Conservation (phyloP, 257 asterid genomes). For the Datura wrightii region DNA sequence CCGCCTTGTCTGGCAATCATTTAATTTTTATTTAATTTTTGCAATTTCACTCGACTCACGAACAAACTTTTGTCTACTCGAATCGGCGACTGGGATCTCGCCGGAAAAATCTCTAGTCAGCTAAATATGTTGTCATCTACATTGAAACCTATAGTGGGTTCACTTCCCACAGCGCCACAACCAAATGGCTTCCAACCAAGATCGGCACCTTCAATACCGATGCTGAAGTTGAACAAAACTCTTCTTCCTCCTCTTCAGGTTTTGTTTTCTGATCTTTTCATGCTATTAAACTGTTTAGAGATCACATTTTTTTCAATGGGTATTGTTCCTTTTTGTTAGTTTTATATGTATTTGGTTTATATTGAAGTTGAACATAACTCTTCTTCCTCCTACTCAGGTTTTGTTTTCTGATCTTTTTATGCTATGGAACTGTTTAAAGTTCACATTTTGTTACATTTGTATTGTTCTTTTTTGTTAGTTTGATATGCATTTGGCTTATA, state of each 20-base stretch:
- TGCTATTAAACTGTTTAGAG: neutral
- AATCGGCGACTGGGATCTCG: slow-evolving; percentile 43
- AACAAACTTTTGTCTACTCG: neutral
- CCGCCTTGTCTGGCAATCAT: neutral
- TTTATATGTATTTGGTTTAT: neutral
- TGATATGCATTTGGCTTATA: neutral
- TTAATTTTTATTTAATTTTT: neutral
- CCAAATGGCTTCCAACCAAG: slow-evolving; percentile 37
- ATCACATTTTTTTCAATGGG: neutral
- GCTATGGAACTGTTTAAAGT: neutral
- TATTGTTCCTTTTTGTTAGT: neutral
- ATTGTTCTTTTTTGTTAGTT: neutral
- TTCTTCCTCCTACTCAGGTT: slow-evolving; percentile 41
- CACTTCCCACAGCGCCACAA: slow-evolving; percentile 40
- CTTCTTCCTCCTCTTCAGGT: slow-evolving; percentile 41
- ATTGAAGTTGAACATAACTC: slow-evolving; percentile 17
- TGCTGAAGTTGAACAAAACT: slow-evolving; percentile 19
- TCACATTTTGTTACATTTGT: neutral
- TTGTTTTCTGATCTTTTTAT: neutral
- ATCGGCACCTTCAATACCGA: slow-evolving; percentile 15
- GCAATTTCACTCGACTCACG: neutral
- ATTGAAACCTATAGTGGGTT: slow-evolving; percentile 38
- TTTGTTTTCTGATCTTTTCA: neutral
- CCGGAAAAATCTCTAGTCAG: slow-evolving; percentile 33
- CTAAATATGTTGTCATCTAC: slow-evolving; percentile 40